Evolutionary conservation across 1,284 basidiomycete genomes (phyloP).

Genomic region (Singerocomus inundabilis): DNA sequence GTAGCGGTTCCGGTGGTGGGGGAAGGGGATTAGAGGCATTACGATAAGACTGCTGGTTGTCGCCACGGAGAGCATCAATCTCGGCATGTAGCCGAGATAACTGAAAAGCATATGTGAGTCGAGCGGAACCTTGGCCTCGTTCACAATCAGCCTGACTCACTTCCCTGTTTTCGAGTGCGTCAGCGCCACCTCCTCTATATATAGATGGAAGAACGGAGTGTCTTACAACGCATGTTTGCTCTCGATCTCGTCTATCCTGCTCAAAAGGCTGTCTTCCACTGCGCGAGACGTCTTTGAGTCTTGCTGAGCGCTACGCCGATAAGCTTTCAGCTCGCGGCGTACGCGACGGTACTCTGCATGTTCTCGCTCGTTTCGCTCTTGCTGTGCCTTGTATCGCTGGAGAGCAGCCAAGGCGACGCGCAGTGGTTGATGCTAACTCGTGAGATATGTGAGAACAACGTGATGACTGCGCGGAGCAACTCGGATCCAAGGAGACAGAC

Average conservation of each 20-base stretch:
- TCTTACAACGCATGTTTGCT: constrained; percentile 29
- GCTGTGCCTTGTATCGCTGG: constrained; percentile 31
- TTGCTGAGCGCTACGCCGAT: constrained; percentile 33
- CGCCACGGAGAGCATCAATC: constrained; percentile 29
- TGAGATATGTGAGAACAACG: constrained; percentile 22
- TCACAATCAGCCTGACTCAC: constrained; percentile 23
- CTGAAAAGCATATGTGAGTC: constrained; percentile 29
- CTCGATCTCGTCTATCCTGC: constrained; percentile 31
- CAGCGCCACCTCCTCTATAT: constrained; percentile 10
- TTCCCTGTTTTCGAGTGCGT: constrained; percentile 28
- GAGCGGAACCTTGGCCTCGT: constrained; percentile 7
- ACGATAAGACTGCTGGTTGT: constrained; percentile 14
- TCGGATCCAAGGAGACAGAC: constrained; percentile 15
- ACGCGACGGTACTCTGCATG: constrained; percentile 27
- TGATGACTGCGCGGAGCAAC: constrained; percentile 19
- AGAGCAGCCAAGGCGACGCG: constrained; percentile 29
- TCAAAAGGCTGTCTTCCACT: constrained; percentile 36
- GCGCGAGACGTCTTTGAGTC: constrained; percentile 35
- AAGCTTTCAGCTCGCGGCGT: constrained; percentile 31
- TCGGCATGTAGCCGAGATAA: constrained; percentile 33
- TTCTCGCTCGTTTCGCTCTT: constrained; percentile 33
- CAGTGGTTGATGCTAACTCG: constrained; percentile 29
- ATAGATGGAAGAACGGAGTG: neutral
- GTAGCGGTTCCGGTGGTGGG: constrained; percentile 46
- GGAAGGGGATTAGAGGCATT: constrained; percentile 45